These are phyloP conservation scores for Cystofilobasidium bisporidii DNA, from an alignment of 768 basidiomycete genomes.

Conservation along the genomic window DNA sequence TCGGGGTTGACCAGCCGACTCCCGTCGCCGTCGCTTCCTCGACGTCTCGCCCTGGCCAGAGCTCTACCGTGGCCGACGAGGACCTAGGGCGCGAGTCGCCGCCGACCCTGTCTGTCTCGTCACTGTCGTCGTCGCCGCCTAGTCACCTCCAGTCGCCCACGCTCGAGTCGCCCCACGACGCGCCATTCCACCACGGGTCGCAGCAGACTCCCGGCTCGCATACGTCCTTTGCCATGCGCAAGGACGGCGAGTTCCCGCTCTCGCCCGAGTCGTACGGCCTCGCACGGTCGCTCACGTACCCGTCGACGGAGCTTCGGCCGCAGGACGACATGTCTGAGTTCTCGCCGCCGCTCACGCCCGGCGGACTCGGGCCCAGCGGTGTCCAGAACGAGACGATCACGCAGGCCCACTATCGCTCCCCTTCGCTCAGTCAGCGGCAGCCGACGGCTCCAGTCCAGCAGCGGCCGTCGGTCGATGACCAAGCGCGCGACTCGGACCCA, in stretches of 20 bases:
- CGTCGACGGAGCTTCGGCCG: neutral
- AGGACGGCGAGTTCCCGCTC: neutral
- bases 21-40: neutral
- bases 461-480: neutral
- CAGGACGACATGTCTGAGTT: neutral
- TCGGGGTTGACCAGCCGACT: neutral
- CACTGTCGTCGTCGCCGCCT: neutral
- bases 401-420: neutral
- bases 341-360: slow-evolving; percentile 20
- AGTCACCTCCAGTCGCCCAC: slow-evolving; percentile 16
- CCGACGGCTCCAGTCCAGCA: neutral
- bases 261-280: slow-evolving; percentile 5
- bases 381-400: neutral
- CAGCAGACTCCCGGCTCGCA: neutral
- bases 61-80: neutral
- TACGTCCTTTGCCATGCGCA: neutral
- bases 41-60: no score
- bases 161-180: neutral
- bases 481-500: neutral
- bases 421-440: neutral
- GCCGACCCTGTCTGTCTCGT: neutral
- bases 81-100: neutral
- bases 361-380: neutral
- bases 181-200: neutral
- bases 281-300: neutral